Base-by-base conservation (phyloP, 2,329 filamentous ascomycete genomes). In the Xylariaceae sp. region DNA sequence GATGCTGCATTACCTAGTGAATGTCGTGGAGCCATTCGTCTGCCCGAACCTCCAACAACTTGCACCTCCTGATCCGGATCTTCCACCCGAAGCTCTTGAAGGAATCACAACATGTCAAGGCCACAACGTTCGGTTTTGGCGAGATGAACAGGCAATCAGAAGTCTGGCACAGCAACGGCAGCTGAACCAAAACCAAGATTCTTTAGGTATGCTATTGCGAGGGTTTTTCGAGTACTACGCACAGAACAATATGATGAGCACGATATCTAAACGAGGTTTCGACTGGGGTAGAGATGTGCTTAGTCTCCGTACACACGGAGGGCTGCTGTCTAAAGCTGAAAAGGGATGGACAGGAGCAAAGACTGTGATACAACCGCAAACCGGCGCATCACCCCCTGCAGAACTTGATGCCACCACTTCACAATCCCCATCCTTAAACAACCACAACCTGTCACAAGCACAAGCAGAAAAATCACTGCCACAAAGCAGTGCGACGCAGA, bases 161-260 rank as follows among this genome's bases (percentile, higher is more conserved):
- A 73, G 75, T 4, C 78, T 89, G 1, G 84, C 88, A 5, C 68
- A 71, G 1, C 71, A 76, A 29, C 81, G 84, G 15, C 76, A 80
- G 43, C 74, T 93, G 27, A 90, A 84, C 24, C 74, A 79, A 33
- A 96, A 96, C 66, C 73, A 70, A 1, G 85, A 94, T 52, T 81
- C 85, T 0, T 65, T 93, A 2, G 91, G 90, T 1, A 76, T 81
- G 4, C 77, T 97, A 0, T 77, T 97, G 0, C 81, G 87, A 46
- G 90, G 90, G 0, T 96, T 97, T 74, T 96, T 96, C 67, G 87
- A 91, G 63, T 96, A 96, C 71, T 96, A 87, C 66, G 87, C 89
- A 2, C 83, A 87, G 23, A 78, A 73, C 55, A 78, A 78, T 16
- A 65, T 71, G n/a, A 77, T 86, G 75, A 75, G 75, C 56, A 79